Base-by-base conservation (phyloP, 768 basidiomycete genomes). In the Amanita fuliginea region DNA sequence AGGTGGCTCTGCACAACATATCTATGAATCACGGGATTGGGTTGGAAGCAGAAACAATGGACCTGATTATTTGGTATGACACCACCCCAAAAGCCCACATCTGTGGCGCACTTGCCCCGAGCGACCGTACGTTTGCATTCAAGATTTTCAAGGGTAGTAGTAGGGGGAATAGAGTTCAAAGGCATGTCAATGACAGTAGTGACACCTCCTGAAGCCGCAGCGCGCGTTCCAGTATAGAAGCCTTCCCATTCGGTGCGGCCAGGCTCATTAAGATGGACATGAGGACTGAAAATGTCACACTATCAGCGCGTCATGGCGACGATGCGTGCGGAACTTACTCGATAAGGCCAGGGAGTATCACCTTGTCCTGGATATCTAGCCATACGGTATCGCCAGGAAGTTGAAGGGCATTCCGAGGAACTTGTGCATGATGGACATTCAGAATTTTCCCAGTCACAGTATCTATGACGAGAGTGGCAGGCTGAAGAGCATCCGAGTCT, bases 121-220 rank as follows among this genome's bases (percentile, higher is more conserved):
- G 95, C 90, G 1, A 83, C 86, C 9, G 62, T 60, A 4, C 79
- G 74, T 69, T 98, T 98, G 22, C 68, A 57, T 41, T 78, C 66
- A 7, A 98, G 73, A 59, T 95, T 81, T 4, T 67, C 67, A 6
- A 91, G 75, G 0, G 90, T 93, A 1, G 91, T 94, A 0, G 96
- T 97, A 0, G 96, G 92, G 1, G 95, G 95, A 47, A 98, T 88
- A 2, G 93, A 95, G 64, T 99, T 97, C 48, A 99, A 71, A 2
- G 95, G 96, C 95, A 98, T 99, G 67, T 98, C 96, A 28, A 97
- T 83, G 18, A 98, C 70, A 5, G 91, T 90, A 6, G 94, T 97
- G n/a, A 97, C 80, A 6, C 95, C 96, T 18, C 95, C 95, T 1
- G 91, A 86, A 1, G 82, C 80, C 1, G 95, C 95, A 16, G 95